phyloP scores from a whole-genome alignment of 129 eudicot species.

The Flaveria robusta region DNA sequence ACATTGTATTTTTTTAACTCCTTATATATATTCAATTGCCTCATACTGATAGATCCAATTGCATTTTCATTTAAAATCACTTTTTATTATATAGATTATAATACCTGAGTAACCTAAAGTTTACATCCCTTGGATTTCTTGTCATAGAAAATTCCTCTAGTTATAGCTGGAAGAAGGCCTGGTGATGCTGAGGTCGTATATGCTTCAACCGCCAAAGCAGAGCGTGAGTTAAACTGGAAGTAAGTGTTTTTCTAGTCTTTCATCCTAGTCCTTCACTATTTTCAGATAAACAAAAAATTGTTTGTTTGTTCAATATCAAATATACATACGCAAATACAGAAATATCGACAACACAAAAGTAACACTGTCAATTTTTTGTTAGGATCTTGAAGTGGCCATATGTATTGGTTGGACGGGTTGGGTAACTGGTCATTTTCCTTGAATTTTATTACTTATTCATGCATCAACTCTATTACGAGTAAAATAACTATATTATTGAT shows the following conservation, averaged over 20 bases:
- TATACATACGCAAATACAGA: neutral
- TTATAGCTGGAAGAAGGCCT: constrained; percentile 73
- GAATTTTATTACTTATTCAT: too few species aligned
- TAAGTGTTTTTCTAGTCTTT: constrained; percentile 41
- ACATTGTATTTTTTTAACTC: neutral
- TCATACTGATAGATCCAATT: neutral
- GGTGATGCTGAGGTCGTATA: constrained; percentile 93
- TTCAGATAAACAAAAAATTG: too few species aligned
- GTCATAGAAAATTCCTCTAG: constrained; percentile 77
- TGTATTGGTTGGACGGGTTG: neutral
- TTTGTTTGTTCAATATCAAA: neutral
- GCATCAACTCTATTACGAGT: too few species aligned
- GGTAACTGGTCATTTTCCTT: neutral
- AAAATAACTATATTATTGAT: neutral
- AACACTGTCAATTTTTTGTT: neutral
- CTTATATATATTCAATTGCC: neutral
- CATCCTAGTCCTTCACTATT: too few species aligned
- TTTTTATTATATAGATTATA: neutral
- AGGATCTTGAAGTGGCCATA: neutral
- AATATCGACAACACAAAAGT: neutral
- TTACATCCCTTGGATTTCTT: neutral
- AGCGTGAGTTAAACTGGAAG: constrained; percentile 88
- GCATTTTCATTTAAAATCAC: neutral
- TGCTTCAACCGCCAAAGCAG: constrained; percentile 84
- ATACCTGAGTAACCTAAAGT: neutral